Evolutionary conservation across 495 filamentous ascomycete genomes (phyloP), one percentile per base, ranked within the genome.

Genomic region (Pyrenula massariospora): DNA sequence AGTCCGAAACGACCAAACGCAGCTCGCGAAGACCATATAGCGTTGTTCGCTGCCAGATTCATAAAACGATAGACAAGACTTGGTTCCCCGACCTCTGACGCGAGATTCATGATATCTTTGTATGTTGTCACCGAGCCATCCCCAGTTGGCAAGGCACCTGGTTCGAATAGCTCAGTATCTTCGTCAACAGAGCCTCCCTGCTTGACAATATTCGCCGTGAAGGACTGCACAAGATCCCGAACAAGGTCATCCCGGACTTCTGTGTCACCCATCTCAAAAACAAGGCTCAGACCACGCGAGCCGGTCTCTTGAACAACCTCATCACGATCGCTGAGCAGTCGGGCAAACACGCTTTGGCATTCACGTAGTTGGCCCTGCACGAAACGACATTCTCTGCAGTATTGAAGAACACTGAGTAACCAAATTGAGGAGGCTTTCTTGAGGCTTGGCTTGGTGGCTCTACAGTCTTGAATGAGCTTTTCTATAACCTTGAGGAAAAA

Each of bases 61-160:
- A 98, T 98, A 67, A 97, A 96, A 56, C 90, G 86, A 69, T 98
- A 98, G 8, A 96, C 89, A 2, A 98, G 77, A 57, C 88, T 93
- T 24, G 90, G 88, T 65, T 97, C 91, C 21, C 93, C 93, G 15
- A 95, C 88, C 73, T 98, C 93, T 54, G 89, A 82, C 19, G 93
- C 92, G 25, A 98, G 76, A 59, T 78, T 91, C 76, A 98, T 87
- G 54, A 98, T 96, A 62, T 96, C 87, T 64, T 89, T 94, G 71
- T 98, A 98, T 0, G 92, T 96, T 12, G 86, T 94, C 62, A 97
- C 77, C 0, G 87, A 91, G 12, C 89, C 89, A 54, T 95, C 90
- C 5, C 90, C 89, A 1, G 91, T 97, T 0, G 91, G 91, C 5
- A 98, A 73, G 3, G 89, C 86, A 12, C 93, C 93, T n/a, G 88